Evolutionary conservation across 2,329 filamentous ascomycete species (phyloP).

Genomic region (Blumeria graminis): DNA sequence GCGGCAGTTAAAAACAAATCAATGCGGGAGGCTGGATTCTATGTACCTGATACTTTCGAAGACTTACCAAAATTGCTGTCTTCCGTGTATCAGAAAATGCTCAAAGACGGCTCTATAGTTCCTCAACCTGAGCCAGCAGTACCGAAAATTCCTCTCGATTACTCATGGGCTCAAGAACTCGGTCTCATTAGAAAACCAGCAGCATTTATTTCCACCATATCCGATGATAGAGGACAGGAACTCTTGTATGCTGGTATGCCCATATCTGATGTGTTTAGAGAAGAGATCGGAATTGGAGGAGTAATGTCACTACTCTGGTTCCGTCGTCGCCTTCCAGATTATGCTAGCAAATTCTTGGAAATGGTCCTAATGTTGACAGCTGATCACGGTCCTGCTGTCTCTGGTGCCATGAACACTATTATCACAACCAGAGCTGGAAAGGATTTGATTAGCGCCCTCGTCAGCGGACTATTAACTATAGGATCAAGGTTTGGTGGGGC

Average conservation of each 20-base stretch:
- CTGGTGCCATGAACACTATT: conserved; percentile 99
- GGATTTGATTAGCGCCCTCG: conserved; percentile 86
- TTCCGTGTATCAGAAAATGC: conserved; percentile 67
- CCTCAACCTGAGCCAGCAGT: conserved; percentile 74
- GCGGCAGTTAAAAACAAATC: conserved; percentile 88
- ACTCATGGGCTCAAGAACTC: conserved; percentile 98
- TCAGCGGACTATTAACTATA: conserved; percentile 92
- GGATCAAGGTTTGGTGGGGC: conserved; percentile 97
- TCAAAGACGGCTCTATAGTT: conserved; percentile 63
- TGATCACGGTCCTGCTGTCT: conserved; percentile 95
- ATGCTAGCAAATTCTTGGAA: conserved; percentile 97
- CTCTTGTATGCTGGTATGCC: conserved; percentile 97
- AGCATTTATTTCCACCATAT: conserved; percentile 99
- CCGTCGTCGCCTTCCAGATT: conserved; percentile 84
- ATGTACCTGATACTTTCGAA: conserved; percentile 91
- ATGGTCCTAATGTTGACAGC: conserved; percentile 99
- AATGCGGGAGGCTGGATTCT: conserved; percentile 86
- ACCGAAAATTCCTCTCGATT: conserved; percentile 98
- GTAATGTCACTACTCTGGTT: conserved; percentile 99
- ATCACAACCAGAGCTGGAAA: conserved; percentile 98
- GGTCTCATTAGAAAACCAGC: conserved; percentile 98
- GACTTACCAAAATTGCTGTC: conserved; percentile 61
- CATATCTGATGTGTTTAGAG: conserved; percentile 98
- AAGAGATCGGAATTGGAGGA: conserved; percentile 97
- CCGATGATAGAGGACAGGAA: conserved; percentile 98